These are phyloP conservation scores for Hericium coralloides DNA, from an alignment of 768 basidiomycete species.

Conservation along the genomic window DNA sequence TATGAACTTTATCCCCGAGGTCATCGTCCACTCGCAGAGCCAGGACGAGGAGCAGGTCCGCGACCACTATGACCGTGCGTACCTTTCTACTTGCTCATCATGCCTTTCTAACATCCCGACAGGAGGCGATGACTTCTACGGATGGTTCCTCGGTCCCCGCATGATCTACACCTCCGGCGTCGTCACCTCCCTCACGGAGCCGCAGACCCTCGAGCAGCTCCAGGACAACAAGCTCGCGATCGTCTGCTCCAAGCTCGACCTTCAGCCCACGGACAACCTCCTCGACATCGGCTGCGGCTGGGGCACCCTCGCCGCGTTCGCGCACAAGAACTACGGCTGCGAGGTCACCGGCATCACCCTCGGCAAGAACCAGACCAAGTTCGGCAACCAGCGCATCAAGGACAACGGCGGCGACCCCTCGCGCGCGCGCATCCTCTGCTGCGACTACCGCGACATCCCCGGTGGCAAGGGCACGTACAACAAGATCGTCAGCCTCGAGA, in stretches of 20 bases:
- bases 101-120: conserved; percentile 4
- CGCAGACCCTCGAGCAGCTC: conserved; percentile 85
- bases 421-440: conserved; percentile 85
- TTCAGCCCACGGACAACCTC: conserved; percentile 77
- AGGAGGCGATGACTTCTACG: conserved; percentile 95
- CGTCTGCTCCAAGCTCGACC: conserved; percentile 90
- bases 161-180: conserved; percentile 99
- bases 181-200: conserved; percentile 54
- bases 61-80: conserved; percentile 87
- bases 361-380: conserved; percentile 82
- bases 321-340: conserved; percentile 94
- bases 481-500: conserved; percentile 95
- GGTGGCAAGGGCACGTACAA: conserved; percentile 65
- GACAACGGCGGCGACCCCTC: conserved; percentile 51
- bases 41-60: conserved; percentile 97
- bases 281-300: conserved; percentile 91
- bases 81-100: background rate
- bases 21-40: conserved; percentile 79
- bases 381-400: conserved; percentile 82
- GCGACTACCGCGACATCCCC: conserved; percentile 89
- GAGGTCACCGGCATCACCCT: conserved; percentile 96
- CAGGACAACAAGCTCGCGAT: conserved; percentile 97
- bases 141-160: conserved; percentile 90
- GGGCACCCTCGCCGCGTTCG: conserved; percentile 92
- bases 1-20: conserved; percentile 81